Percentiles rank a stretch among this genome's conserved stretches.
phyloP scores from a whole-genome alignment of 106 monocot genomes.

The Allium fistulosum region DNA sequence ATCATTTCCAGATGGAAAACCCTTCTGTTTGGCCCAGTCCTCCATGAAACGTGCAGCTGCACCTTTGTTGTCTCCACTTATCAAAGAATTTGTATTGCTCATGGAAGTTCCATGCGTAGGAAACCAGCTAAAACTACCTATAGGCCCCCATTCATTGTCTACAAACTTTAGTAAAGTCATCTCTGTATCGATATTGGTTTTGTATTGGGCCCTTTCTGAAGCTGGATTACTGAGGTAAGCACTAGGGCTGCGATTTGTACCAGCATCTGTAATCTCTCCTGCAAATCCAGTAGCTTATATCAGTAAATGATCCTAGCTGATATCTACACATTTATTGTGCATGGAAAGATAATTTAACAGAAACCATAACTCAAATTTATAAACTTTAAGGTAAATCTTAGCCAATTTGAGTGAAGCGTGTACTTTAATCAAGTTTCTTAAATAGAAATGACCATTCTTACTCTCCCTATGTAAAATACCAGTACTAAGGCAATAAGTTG shows the following conservation, averaged over 20 bases:
- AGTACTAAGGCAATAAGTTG: no score
- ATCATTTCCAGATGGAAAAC: slow-evolving; percentile 18
- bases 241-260: slow-evolving; percentile 88
- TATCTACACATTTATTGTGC: no score
- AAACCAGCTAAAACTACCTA: slow-evolving; percentile 96
- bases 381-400: no score
- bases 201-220: slow-evolving; percentile 50
- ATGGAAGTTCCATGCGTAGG: slow-evolving; percentile 97
- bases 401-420: no score
- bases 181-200: slow-evolving; percentile 67
- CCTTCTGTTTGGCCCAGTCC: slow-evolving; percentile 64
- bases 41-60: slow-evolving; percentile 97
- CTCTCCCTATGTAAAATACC: no score
- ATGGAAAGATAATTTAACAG: no score
- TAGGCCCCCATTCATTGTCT: slow-evolving; percentile 67
- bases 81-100: slow-evolving; percentile 78
- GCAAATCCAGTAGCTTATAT: slow-evolving; percentile 3
- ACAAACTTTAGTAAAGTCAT: slow-evolving; percentile 94
- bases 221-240: slow-evolving; percentile 82
- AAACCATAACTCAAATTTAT: no score
- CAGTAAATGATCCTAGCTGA: no score
- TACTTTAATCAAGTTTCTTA: no score
- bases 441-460: no score
- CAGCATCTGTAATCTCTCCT: slow-evolving; percentile 89
- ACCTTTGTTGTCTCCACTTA: slow-evolving; percentile 96